Base-by-base conservation (phyloP, 805 yeast genomes). In the Yamadazyma endophytica region DNA sequence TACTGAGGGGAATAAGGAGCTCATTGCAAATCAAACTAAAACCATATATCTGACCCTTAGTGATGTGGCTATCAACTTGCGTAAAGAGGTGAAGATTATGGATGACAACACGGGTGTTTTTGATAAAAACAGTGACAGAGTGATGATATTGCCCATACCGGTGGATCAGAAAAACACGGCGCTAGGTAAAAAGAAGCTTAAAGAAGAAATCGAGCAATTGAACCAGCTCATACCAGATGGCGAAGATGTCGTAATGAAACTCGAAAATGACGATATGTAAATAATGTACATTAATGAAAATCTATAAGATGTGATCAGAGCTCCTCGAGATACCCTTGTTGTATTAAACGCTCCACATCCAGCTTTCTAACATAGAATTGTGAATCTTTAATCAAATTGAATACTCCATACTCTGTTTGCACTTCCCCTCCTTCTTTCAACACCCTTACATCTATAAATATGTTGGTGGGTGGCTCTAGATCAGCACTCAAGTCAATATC, bases 401-500 rank as follows among this genome's bases (percentile, higher is more conserved):
- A 88, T 3, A 87, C 96, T 14, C 97, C 98, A 47, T 90, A 90
- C 54, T 90, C 98, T 0, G 98, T 92, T 51, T 89, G 96, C 21
- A 90, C 87, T 52, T 92, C 97, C 2, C 98, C 98, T 0, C 95
- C 97, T 48, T 90, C 95, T 52, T 83, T 83, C 31, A 90, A 58
- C 6, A 90, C 97, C 36, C 98, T 65, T 4, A 92, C 97, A 49
- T 90, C 98, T 7, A 90, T 84, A 46, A 90, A 92, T 17, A 92
- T 83, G 44, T 87, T 94, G 21, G 73, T 75, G 1, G 98, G 97
- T 0, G 98, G 98, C 14, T 75, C 84, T 43, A 92, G 51, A n/a
- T 85, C 77, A 0, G 97, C 97, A 17, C 90, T 76, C 16, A 92
- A 60, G 49, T 92, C 98, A 12, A 90, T 60, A 43, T 88, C 96